Base-by-base conservation (phyloP, 2,329 filamentous ascomycete species). In the Ceratocystis cacaofunesta region DNA sequence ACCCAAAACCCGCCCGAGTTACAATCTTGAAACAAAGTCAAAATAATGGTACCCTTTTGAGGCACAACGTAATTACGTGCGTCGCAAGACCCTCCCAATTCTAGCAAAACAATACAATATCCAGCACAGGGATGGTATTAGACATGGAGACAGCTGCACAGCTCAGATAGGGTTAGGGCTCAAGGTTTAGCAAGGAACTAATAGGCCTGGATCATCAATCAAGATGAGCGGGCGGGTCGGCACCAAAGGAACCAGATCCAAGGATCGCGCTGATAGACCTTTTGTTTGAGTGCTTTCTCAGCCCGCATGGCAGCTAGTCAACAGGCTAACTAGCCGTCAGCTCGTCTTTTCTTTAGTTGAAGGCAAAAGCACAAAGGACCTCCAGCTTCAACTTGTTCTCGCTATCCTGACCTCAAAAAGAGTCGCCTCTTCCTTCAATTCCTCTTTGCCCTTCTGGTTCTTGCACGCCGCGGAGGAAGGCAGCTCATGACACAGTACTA, bases 1-100 rank as follows among this genome's bases (percentile, higher is more conserved):
- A 58, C 55, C 15, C 55, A 58, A 58, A 58, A 30, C 55, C 28
- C 19, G 22, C 28, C 55, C 25, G 1, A n/a, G 55, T 58, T 36
- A 58, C 55, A 58, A 36, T 58, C 55, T 58, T 58, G 55, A 58
- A 58, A 58, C 55, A 58, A 52, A n/a, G 28, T 19, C 55, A 58
- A 52, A 30, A 30, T 19, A 58, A 36, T 30, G 30, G 3, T 36
- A 36, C 55, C 28, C 28, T 17, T 58, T 32, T 36, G 55, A 58
- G 55, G 12, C 30, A 58, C 7, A 58, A 58, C 28, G 55, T 36
- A 58, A 36, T 52, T 52, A 52, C 48, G 25, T 28, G 7, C 28
- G 48, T 52, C 22, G 48, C 48, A 52, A 25, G 48, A 28, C 48
- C 36, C 12, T 12, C 12, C 36, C 3, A 41, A 41, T 41, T 4